Conservation (phyloP, 2,329 filamentous ascomycete genomes). For the Mycogone perniciosa region DNA sequence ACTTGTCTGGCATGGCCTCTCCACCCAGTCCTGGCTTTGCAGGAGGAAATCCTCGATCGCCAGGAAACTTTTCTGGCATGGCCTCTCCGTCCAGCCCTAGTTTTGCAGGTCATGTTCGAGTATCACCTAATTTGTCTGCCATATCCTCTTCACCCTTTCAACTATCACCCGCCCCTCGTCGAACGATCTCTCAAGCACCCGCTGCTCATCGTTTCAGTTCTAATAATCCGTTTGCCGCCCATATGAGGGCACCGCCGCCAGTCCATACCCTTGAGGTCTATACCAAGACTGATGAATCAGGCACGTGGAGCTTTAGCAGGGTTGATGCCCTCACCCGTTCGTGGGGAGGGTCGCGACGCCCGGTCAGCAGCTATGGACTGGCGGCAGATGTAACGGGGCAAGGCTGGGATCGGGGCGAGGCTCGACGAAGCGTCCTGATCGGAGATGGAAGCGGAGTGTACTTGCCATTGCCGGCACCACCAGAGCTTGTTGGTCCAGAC, state of each 20-base stretch:
- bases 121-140: constrained; percentile 3
- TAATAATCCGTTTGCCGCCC: constrained; percentile 51
- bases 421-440: constrained; percentile 48
- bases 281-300: constrained; percentile 52
- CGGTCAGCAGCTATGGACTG: constrained; percentile 52
- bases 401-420: constrained; percentile 47
- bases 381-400: constrained; percentile 43
- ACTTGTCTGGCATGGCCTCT: constrained; percentile 18
- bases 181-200: constrained; percentile 22
- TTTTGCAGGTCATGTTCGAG: constrained; percentile 11
- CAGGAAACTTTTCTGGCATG: constrained; percentile 24
- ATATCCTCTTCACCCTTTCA: constrained; percentile 12
- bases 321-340: constrained; percentile 31
- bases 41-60: constrained; percentile 24
- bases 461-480: constrained; percentile 40
- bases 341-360: constrained; percentile 30
- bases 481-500: background rate
- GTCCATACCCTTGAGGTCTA: constrained; percentile 54
- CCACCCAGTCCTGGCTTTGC: constrained; percentile 19
- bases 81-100: constrained; percentile 17
- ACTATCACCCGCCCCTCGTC: constrained; percentile 20
- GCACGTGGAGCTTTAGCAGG: constrained; percentile 53
- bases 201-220: constrained; percentile 45
- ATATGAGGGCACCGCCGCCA: constrained; percentile 29
- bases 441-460: constrained; percentile 47